Evolutionary conservation across 768 basidiomycete genomes (phyloP).

Genomic region (Boletus rubropictus): DNA sequence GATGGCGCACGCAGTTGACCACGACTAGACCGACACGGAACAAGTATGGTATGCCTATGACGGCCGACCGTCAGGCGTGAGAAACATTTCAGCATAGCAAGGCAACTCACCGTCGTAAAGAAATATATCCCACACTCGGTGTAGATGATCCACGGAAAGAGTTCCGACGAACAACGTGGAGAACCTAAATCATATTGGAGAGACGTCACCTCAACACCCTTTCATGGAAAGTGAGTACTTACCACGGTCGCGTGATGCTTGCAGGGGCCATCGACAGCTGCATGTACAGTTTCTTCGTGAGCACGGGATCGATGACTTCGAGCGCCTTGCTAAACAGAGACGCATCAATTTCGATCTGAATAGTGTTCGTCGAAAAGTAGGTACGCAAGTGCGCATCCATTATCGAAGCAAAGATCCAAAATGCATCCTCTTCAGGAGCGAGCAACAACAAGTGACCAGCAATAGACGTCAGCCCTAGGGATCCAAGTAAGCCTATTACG

Average conservation of each 20-base stretch:
- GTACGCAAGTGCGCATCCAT: conserved; percentile 82
- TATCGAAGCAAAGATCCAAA: conserved; percentile 84
- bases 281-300: conserved; percentile 64
- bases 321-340: conserved; percentile 63
- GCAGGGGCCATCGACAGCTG: conserved; percentile 57
- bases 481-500: background rate
- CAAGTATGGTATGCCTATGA: conserved; percentile 64
- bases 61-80: conserved; percentile 1
- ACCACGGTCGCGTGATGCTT: conserved; percentile 63
- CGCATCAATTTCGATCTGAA: conserved; percentile 73
- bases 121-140: conserved; percentile 80
- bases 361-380: conserved; percentile 58
- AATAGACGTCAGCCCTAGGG: conserved; percentile 59
- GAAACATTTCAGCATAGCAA: background rate
- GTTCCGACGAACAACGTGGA: conserved; percentile 63
- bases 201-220: background rate
- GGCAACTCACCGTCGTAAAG: conserved; percentile 63
- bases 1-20: conserved; percentile 52
- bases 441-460: conserved; percentile 67
- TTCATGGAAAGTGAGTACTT: background rate
- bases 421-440: conserved; percentile 83
- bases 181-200: conserved; percentile 46
- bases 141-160: conserved; percentile 58
- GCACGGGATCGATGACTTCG: conserved; percentile 51
- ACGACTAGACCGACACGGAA: conserved; percentile 70